Percentiles rank a stretch among this genome's conserved stretches.
Conservation (phyloP, 345 rosid genomes). For the Eucalyptus brandiana region DNA sequence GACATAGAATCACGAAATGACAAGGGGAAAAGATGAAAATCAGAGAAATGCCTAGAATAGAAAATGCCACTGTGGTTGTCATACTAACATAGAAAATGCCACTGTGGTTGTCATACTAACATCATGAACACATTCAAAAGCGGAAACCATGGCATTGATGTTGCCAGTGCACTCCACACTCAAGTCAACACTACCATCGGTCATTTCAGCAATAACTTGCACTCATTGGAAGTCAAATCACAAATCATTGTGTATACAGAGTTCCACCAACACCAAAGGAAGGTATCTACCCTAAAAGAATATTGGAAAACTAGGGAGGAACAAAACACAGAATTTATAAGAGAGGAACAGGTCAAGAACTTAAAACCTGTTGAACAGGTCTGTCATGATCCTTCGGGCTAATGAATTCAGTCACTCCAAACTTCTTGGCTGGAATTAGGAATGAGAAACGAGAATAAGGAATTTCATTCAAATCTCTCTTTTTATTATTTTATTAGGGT, state of each 20-base stretch:
- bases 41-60: not conserved
- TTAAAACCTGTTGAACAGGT: constrained; percentile 15
- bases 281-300: not conserved
- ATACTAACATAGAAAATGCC: not conserved
- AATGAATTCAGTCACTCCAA: constrained; percentile 21
- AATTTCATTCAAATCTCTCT: not conserved
- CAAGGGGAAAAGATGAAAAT: not conserved
- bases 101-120: not conserved
- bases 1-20: not conserved
- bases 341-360: not conserved
- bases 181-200: constrained; percentile 31
- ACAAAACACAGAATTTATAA: not conserved
- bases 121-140: constrained; percentile 34
- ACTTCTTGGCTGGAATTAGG: constrained; percentile 16
- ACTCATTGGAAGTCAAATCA: not conserved
- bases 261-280: not conserved
- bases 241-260: not conserved
- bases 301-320: not conserved
- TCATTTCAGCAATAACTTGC: constrained; percentile 35
- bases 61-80: too few species aligned
- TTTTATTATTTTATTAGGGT: not conserved
- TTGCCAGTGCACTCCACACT: constrained; percentile 35
- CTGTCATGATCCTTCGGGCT: constrained; percentile 15
- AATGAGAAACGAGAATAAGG: not conserved
- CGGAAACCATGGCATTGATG: constrained; percentile 26